Conservation (phyloP, 1,284 basidiomycete species). For the Takashimella tepidaria region DNA sequence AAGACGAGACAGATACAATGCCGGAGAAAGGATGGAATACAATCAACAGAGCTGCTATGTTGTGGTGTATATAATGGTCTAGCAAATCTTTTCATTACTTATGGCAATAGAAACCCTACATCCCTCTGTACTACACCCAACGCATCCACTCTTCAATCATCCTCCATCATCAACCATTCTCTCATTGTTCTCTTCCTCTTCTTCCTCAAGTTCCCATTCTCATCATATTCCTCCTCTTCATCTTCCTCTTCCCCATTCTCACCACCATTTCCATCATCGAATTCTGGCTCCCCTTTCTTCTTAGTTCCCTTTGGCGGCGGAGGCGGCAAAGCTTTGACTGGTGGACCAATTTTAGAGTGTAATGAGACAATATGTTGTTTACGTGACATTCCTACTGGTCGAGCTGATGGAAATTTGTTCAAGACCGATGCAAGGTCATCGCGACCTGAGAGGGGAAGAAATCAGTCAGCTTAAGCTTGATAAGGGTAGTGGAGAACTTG, state of each 20-base stretch:
- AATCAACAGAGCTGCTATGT: too few relatives aligned
- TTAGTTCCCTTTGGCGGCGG: constrained; percentile 39
- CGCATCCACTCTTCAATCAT: too few relatives aligned
- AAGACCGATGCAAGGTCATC: constrained; percentile 39
- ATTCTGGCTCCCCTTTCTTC: constrained; percentile 36
- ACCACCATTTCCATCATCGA: constrained; percentile 1
- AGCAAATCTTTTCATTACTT: too few relatives aligned
- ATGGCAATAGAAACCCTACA: too few relatives aligned
- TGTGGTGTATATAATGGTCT: too few relatives aligned
- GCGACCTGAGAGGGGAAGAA: constrained; percentile 24
- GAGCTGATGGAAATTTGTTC: constrained; percentile 37
- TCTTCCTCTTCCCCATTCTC: constrained; percentile 36
- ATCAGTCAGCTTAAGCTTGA: background rate
- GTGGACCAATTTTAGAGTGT: constrained; percentile 42
- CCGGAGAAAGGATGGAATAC: too few relatives aligned
- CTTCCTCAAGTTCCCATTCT: constrained; percentile 27
- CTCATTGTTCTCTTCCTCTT: constrained; percentile 27
- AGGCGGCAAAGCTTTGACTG: constrained; percentile 41
- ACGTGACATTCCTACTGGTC: constrained; percentile 40
- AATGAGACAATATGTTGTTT: constrained; percentile 36
- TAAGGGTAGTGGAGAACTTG: background rate
- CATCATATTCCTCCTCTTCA: constrained; percentile 33
- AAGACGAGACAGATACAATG: too few relatives aligned
- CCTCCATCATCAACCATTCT: constrained; percentile 46
- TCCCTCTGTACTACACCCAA: too few relatives aligned